These are phyloP conservation scores for Vitis hybrid DNA, from an alignment of 177 flowering plant species.

Conservation along the genomic window DNA sequence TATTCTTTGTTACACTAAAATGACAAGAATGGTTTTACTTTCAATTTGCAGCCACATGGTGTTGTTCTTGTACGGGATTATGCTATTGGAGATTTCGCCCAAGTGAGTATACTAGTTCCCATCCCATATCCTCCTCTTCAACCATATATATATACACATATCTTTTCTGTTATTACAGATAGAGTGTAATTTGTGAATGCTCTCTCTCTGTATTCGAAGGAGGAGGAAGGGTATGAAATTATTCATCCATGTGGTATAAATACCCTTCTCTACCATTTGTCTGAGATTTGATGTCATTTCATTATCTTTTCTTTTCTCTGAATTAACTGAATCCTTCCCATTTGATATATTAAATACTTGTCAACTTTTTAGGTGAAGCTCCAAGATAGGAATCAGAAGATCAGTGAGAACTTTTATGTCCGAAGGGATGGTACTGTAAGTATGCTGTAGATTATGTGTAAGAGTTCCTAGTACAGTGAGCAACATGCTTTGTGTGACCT, in stretches of 20 bases:
- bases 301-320: no score
- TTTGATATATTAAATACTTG: neutral
- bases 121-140: neutral
- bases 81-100: conserved; percentile 36
- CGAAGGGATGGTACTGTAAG: conserved; percentile 69
- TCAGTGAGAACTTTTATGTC: conserved; percentile 46
- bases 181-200: no score
- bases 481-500: neutral
- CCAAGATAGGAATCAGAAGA: conserved; percentile 35
- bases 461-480: neutral
- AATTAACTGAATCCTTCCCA: neutral
- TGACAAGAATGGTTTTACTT: neutral
- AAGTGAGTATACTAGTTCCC: conserved; percentile 19
- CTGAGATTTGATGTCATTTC: no score
- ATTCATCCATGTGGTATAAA: no score
- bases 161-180: no score
- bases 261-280: no score
- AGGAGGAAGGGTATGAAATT: no score
- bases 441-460: conserved; percentile 5
- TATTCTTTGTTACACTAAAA: neutral
- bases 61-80: conserved; percentile 34
- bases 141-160: neutral
- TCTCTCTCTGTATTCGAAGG: no score
- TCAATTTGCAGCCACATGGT: conserved; percentile 27
- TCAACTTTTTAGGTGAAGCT: conserved; percentile 39